These are phyloP conservation scores for Rhododendron simsii DNA, from an alignment of 148 eudicot species.

Conservation along the genomic window DNA sequence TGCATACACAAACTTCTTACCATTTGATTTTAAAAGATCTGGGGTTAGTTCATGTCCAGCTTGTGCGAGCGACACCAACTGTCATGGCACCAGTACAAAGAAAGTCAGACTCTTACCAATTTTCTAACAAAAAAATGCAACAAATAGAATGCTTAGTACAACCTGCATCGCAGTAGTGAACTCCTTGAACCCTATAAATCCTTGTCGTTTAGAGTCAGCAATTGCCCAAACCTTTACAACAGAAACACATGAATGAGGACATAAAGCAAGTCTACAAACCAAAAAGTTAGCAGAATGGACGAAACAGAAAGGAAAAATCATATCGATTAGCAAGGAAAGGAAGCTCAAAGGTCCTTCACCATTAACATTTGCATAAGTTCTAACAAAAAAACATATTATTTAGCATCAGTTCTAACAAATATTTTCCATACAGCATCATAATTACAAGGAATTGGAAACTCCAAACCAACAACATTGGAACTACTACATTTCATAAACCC, in stretches of 20 bases:
- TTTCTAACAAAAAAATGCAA: constrained; percentile 1
- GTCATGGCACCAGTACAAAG: constrained; percentile 4
- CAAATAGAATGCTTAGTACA: not conserved
- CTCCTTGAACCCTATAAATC: constrained; percentile 63
- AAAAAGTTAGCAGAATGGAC: not conserved
- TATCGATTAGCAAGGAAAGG: not conserved
- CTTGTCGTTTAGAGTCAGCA: constrained; percentile 75
- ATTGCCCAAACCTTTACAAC: constrained; percentile 70
- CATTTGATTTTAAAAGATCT: constrained; percentile 38
- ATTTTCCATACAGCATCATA: not conserved
- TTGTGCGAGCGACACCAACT: constrained; percentile 80
- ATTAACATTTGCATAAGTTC: not conserved
- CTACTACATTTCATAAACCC: not conserved
- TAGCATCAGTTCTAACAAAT: not conserved
- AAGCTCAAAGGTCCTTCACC: not conserved
- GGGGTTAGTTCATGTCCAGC: constrained; percentile 58
- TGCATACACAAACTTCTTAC: constrained; percentile 1
- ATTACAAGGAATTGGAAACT: not conserved
- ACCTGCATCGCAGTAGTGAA: constrained; percentile 90
- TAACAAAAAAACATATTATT: not conserved
- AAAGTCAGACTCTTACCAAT: not conserved
- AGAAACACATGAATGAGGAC: not conserved
- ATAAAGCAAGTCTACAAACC: not conserved
- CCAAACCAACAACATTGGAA: not conserved
- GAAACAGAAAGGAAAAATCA: not conserved